A percentile compares a stretch with the other conserved stretches of the same genome.
These are phyloP conservation scores for Blastobotrys proliferans DNA, from an alignment of 1,139 yeast species.

Conservation along the genomic window DNA sequence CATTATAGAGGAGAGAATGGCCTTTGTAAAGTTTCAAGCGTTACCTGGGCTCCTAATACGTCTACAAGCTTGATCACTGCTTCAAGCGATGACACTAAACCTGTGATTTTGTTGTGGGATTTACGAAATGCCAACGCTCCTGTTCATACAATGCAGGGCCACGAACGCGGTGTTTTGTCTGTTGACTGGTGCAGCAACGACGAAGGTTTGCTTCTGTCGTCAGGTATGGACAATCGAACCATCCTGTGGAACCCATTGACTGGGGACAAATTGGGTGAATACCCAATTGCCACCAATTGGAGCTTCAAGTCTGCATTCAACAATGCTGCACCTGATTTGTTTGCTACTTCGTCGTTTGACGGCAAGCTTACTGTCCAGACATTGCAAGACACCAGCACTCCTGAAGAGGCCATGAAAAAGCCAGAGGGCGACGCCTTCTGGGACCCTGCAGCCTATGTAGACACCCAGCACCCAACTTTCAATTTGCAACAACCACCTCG, in stretches of 20 bases:
- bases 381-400: constrained; percentile 66
- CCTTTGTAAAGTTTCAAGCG: constrained; percentile 43
- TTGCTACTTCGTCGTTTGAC: constrained; percentile 92
- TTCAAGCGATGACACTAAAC: constrained; percentile 73
- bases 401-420: constrained; percentile 42
- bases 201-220: constrained; percentile 68
- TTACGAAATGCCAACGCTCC: constrained; percentile 90
- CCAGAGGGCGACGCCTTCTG: constrained; percentile 73
- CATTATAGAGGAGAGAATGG: constrained; percentile 60
- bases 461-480: constrained; percentile 63
- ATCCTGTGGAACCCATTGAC: constrained; percentile 83
- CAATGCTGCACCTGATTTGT: constrained; percentile 80
- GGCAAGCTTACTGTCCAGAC: constrained; percentile 82
- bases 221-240: constrained; percentile 89
- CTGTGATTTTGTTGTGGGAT: constrained; percentile 89
- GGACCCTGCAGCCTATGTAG: constrained; percentile 65
- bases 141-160: constrained; percentile 70
- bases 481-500: constrained; percentile 74
- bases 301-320: constrained; percentile 85
- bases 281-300: constrained; percentile 94
- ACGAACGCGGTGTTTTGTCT: constrained; percentile 81
- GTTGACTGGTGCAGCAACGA: constrained; percentile 93
- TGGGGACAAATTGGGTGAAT: constrained; percentile 65
- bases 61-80: constrained; percentile 87
- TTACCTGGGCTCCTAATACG: constrained; percentile 80